phyloP scores from a whole-genome alignment of 2,329 filamentous ascomycete species.

The Xylariaceae sp. region DNA sequence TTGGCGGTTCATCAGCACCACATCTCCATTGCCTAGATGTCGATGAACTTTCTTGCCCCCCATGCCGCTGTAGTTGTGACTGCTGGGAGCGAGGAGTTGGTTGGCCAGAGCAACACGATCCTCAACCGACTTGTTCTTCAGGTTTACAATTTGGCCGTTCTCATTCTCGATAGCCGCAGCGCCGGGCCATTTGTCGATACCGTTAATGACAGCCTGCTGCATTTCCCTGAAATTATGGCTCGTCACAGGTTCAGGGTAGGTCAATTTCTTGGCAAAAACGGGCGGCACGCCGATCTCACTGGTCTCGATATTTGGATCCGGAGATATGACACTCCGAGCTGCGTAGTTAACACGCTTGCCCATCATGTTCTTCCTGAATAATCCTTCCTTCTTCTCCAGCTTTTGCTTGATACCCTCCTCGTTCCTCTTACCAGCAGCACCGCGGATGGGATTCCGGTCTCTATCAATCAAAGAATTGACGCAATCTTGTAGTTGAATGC shows the following conservation, averaged over 20 bases:
- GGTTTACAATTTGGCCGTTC: constrained; percentile 82
- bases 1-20: constrained; percentile 98
- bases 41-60: constrained; percentile 95
- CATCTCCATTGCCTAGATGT: constrained; percentile 92
- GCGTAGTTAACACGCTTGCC: constrained; percentile 99
- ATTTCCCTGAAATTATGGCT: constrained; percentile 95
- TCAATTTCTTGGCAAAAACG: constrained; percentile 95
- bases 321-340: constrained; percentile 94
- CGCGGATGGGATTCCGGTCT: constrained; percentile 78
- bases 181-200: constrained; percentile 88
- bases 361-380: constrained; percentile 99
- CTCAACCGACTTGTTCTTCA: constrained; percentile 82
- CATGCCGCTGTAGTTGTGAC: constrained; percentile 66
- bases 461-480: constrained; percentile 93
- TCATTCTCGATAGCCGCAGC: constrained; percentile 94
- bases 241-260: constrained; percentile 95
- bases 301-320: constrained; percentile 97
- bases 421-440: constrained; percentile 70
- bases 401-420: constrained; percentile 97
- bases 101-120: constrained; percentile 89
- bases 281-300: constrained; percentile 98
- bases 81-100: constrained; percentile 82
- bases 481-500: constrained; percentile 78
- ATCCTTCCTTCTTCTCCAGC: constrained; percentile 95
- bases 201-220: constrained; percentile 94